Conservation (phyloP, 2,329 filamentous ascomycete genomes). For the Dichotomopilus funicola region DNA sequence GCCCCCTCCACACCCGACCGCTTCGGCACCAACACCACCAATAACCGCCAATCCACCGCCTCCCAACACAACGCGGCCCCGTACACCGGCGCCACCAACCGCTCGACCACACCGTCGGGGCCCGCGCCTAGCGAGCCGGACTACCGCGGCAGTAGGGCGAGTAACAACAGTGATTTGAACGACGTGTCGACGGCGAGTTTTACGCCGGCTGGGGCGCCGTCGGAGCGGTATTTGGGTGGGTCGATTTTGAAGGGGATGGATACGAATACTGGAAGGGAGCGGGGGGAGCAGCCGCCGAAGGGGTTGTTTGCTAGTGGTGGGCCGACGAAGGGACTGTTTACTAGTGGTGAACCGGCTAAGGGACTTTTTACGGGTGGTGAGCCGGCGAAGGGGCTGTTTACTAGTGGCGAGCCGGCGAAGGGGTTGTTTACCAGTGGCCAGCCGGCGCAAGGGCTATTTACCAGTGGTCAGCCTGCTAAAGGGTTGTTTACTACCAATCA, state of each 20-base stretch:
- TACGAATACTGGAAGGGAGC: background rate
- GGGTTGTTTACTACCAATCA: background rate
- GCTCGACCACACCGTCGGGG: conserved; percentile 10
- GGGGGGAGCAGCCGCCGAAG: background rate
- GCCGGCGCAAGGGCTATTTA: background rate
- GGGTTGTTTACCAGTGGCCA: background rate
- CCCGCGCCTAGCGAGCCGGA: conserved; percentile 24
- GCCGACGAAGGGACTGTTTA: background rate
- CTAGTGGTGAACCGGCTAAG: background rate
- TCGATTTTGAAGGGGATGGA: conserved; percentile 41
- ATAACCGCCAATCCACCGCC: background rate
- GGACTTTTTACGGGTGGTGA: too few relatives aligned
- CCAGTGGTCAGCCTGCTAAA: background rate
- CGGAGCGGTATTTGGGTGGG: conserved; percentile 48
- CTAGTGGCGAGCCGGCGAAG: background rate
- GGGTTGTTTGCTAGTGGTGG: background rate
- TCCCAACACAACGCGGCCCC: background rate
- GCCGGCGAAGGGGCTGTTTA: background rate
- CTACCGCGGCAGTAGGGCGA: conserved; percentile 28
- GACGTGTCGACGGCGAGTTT: conserved; percentile 49
- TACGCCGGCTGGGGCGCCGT: conserved; percentile 50
- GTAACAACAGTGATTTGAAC: conserved; percentile 36
- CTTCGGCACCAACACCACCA: background rate
- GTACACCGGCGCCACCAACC: background rate
- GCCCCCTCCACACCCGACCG: conserved; percentile 13